Evolutionary conservation across 225 moss, liverwort and hornwort genomes (phyloP), one percentile per base, ranked within the genome.

Genomic region (Rhytidiadelphus loreus): DNA sequence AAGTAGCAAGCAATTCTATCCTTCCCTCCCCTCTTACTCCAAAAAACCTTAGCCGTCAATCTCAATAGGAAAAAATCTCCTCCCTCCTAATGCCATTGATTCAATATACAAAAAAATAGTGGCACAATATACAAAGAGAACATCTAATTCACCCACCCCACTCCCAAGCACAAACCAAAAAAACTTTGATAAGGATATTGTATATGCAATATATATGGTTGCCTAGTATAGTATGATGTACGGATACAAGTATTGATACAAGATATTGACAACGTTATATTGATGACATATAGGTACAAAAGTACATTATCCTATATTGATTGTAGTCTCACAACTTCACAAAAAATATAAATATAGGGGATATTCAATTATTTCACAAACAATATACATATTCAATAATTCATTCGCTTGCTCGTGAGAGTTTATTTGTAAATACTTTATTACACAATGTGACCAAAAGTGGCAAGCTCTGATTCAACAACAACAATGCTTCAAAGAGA

Each of bases 111-210:
- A 20, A 65, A 65, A 65, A 37, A 19, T 5, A 23, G 12, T 68
- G 22, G 68, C n/a, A 18, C 23, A 66, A 21, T 66, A 11, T 20
- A 19, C 11, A 20, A 37, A 65, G 4, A 5, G 0, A 22, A 21
- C n/a, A 68, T n/a, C 1, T n/a, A 0, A 68, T n/a, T n/a, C 2
- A 1, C 13, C 35, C 23, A 64, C 4, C 4, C 6, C 22, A 12
- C 22, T 7, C 5, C 11, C 10, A 21, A 68, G 12, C 7, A 2
- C n/a, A 68, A 66, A 6, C 60, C 16, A 6, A n/a, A n/a, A 13
- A 23, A 69, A 23, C 6, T 22, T 68, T 68, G 13, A n/a, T 68
- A n/a, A 12, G 4, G 9, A 69, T 37, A 66, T 9, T 64, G 0
- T 32, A 8, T 32, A 62, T 6, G 0, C 1, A 64, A 64, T 64